phyloP scores from a whole-genome alignment of 148 eudicot species.

The Rhododendron molle region DNA sequence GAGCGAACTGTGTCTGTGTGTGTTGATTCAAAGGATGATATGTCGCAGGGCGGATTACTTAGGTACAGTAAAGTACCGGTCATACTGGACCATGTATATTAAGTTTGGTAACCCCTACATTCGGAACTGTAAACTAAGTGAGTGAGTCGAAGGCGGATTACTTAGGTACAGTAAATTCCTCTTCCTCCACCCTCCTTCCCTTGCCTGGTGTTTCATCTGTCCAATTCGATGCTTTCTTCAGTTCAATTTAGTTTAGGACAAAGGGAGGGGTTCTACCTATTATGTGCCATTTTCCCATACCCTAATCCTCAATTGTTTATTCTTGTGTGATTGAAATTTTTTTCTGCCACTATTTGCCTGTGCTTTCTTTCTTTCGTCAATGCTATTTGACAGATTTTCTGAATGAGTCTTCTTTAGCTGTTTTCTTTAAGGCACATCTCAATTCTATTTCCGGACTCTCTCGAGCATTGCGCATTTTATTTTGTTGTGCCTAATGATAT shows the following conservation, averaged over 20 bases:
- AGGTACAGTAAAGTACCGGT: too few relatives aligned
- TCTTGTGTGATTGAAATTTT: constrained; percentile 24
- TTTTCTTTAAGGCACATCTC: neutral
- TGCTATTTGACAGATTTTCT: neutral
- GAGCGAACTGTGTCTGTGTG: constrained; percentile 21
- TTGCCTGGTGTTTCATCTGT: neutral
- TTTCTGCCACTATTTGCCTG: neutral
- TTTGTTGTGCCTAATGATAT: neutral
- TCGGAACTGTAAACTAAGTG: constrained; percentile 60
- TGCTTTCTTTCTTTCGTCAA: neutral
- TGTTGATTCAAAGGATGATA: constrained; percentile 19
- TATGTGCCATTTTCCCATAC: neutral
- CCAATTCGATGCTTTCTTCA: neutral
- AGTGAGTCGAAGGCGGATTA: constrained; percentile 21
- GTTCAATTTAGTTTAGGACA: neutral
- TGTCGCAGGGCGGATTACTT: too few relatives aligned
- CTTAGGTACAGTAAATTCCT: constrained; percentile 5
- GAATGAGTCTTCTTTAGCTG: neutral
- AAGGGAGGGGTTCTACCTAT: neutral
- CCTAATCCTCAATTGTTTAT: constrained; percentile 37
- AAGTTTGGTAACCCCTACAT: constrained; percentile 68
- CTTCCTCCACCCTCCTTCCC: constrained; percentile 5
- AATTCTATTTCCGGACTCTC: neutral
- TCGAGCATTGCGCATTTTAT: neutral
- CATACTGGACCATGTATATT: constrained; percentile 80